Conservation (phyloP, 106 monocot genomes). For the Gastrodia elata region DNA sequence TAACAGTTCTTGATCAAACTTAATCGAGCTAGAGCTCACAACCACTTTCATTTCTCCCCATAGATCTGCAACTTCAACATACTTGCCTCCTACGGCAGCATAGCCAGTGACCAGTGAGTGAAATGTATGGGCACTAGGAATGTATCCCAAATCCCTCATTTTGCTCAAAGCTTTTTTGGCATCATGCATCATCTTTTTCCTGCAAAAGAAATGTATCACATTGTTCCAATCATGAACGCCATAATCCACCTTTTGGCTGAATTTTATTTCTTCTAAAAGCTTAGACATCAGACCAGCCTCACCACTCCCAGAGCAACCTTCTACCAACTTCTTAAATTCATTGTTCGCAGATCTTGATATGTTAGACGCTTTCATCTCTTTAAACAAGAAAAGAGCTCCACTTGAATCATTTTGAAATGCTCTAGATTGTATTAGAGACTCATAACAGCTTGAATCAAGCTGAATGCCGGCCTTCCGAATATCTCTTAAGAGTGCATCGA, state of each 20-base stretch:
- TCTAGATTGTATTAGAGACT: conserved; percentile 49
- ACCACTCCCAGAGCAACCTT: conserved; percentile 24
- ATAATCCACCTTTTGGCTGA: conserved; percentile 26
- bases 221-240: conserved; percentile 86
- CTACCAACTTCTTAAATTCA: conserved; percentile 40
- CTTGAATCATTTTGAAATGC: conserved; percentile 35
- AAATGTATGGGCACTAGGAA: conserved; percentile 81
- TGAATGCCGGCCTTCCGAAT: conserved; percentile 70
- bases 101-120: conserved; percentile 81
- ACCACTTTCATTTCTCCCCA: conserved; percentile 95
- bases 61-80: conserved; percentile 64
- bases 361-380: conserved; percentile 62
- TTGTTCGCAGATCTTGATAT: conserved; percentile 28
- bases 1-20: conserved; percentile 83
- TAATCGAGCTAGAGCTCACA: conserved; percentile 29
- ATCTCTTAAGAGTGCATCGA: conserved; percentile 55
- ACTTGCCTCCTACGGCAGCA: conserved; percentile 79
- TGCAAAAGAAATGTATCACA: conserved; percentile 93
- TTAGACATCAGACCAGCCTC: conserved; percentile 56
- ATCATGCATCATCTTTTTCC: conserved; percentile 86
- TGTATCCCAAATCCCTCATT: conserved; percentile 74
- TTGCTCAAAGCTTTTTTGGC: conserved; percentile 82
- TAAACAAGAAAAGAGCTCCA: conserved; percentile 54
- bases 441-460: conserved; percentile 75
- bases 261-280: conserved; percentile 75